Evolutionary conservation across 148 eudicot genomes (phyloP), one percentile per base, ranked within the genome.

Genomic region (Cornus florida): DNA sequence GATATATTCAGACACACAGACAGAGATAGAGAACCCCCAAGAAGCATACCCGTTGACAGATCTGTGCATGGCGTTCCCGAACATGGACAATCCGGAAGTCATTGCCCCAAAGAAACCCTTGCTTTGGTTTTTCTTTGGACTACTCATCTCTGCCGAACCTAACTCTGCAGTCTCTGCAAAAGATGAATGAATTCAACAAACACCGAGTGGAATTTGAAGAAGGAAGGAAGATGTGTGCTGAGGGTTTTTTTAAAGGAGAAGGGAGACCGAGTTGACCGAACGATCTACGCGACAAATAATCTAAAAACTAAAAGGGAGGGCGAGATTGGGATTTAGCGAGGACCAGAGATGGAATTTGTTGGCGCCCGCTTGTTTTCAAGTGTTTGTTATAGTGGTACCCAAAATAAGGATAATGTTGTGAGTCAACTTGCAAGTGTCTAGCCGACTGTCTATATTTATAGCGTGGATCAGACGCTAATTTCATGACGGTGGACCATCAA

Each of bases 21-120:
- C 2, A 62, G 66, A 62, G 23, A 43, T 24, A 62, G 66, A 17
- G 10, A 28, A 28, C 28, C 7, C 17, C 24, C 20, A 7, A 62
- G 4, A 16, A 39, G 32, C 72, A 70, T 87, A 93, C 97, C 97
- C 97, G 57, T 87, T 91, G 80, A 91, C 93, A 66, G 95, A 91
- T 90, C 91, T 82, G 71, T 87, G 91, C 97, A 90, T 89, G 81
- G 92, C 91, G 76, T 53, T 88, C 57, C 93, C 86, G 68, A 93
- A 89, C 84, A 86, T 84, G 22, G 97, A 91, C 59, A 91, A 79
- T 28, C 95, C 85, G 7, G 93, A 90, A 23, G 87, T 70, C 82
- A 93, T 79, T 32, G 97, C 82, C 10, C 92, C 78, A 85, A 93
- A 93, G 67, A 93, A 89, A 11, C 97, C 95, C 64, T 83, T 84